Evolutionary conservation across 805 yeast genomes (phyloP).

Genomic region (Barnettozyma californica): DNA sequence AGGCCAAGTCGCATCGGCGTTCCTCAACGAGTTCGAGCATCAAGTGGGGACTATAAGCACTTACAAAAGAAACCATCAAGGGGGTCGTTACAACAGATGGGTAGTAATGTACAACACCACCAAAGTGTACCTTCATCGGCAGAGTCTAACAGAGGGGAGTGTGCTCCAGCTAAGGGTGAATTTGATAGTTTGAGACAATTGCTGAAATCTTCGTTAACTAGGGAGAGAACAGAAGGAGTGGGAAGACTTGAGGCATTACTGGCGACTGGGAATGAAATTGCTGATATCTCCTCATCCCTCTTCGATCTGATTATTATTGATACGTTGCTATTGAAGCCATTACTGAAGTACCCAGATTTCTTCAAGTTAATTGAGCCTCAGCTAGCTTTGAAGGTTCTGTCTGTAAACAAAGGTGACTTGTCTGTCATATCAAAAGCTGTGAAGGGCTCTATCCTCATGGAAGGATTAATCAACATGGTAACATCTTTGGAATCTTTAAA

Average conservation of each 20-base stretch:
- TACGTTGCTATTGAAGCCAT: constrained; percentile 27
- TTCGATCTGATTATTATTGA: constrained; percentile 21
- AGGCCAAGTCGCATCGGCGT: constrained; percentile 20
- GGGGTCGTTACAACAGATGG: constrained; percentile 8
- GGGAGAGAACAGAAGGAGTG: constrained; percentile 23
- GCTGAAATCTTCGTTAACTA: constrained; percentile 20
- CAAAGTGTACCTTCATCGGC: neutral
- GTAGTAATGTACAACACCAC: neutral
- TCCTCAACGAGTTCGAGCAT: constrained; percentile 20
- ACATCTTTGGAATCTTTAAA: constrained; percentile 15
- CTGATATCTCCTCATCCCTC: constrained; percentile 18
- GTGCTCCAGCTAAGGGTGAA: neutral
- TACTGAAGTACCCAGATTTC: constrained; percentile 25
- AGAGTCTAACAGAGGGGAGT: neutral
- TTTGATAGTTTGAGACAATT: constrained; percentile 7
- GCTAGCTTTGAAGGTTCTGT: constrained; percentile 27
- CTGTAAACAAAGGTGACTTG: constrained; percentile 26
- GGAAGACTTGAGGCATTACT: constrained; percentile 10
- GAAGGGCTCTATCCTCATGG: constrained; percentile 8
- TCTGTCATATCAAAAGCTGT: constrained; percentile 15
- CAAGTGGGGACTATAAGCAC: constrained; percentile 16
- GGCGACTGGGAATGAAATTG: neutral
- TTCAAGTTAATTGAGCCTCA: constrained; percentile 24
- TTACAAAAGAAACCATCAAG: constrained; percentile 16
- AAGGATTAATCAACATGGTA: constrained; percentile 17